Conservation (phyloP, 2,329 filamentous ascomycete genomes). For the Scytalidium lignicola region DNA sequence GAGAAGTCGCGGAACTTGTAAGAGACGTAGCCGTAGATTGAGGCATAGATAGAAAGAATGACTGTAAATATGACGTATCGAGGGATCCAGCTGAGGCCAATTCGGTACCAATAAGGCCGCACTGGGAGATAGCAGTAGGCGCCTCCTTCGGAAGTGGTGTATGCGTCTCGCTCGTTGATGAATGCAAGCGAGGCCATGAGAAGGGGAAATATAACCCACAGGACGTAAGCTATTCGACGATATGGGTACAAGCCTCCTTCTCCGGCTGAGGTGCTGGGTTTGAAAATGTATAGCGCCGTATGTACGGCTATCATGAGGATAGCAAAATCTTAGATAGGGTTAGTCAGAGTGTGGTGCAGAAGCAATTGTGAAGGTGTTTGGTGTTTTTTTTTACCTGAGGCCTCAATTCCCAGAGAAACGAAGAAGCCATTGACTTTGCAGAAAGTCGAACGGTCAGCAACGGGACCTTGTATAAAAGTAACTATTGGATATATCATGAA, state of each 20-base stretch:
- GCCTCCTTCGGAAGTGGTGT: constrained; percentile 48
- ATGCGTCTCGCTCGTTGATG: constrained; percentile 47
- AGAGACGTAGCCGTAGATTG: constrained; percentile 65
- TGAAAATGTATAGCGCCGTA: constrained; percentile 66
- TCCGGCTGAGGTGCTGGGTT: constrained; percentile 41
- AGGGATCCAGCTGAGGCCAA: constrained; percentile 67
- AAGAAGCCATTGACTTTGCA: constrained; percentile 68
- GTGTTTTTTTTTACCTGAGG: constrained; percentile 44
- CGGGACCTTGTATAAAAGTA: constrained; percentile 46
- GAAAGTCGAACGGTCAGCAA: constrained; percentile 47
- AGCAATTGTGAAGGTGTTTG: constrained; percentile 2
- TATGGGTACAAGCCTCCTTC: constrained; percentile 65
- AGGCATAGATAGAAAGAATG: constrained; percentile 60
- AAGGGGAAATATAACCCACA: constrained; percentile 53
- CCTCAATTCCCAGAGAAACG: constrained; percentile 60
- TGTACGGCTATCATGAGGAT: constrained; percentile 71
- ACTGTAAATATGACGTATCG: constrained; percentile 62
- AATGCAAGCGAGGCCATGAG: constrained; percentile 61
- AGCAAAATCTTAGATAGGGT: constrained; percentile 50
- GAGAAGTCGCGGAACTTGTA: constrained; percentile 27
- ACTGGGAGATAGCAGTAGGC: constrained; percentile 67
- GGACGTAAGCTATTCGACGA: constrained; percentile 52
- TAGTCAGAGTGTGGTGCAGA: constrained; percentile 4
- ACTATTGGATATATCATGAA: constrained; percentile 61
- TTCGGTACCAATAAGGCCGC: constrained; percentile 62